phyloP scores from a whole-genome alignment of 1,284 basidiomycete species.

The Ustilago nuda region DNA sequence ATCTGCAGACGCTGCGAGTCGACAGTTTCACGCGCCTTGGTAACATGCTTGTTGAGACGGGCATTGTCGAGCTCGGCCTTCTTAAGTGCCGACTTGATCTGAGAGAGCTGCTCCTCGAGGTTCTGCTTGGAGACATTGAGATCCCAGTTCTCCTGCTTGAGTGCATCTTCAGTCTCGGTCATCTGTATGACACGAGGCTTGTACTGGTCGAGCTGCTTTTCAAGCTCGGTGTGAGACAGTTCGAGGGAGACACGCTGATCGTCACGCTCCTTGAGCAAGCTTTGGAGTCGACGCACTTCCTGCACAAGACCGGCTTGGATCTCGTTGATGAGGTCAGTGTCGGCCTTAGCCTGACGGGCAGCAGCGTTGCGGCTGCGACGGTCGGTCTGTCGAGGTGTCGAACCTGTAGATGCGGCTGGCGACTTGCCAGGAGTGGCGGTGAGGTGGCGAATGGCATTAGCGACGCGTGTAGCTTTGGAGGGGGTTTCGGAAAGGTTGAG shows the following conservation, averaged over 20 bases:
- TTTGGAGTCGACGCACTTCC: constrained; percentile 59
- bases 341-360: constrained; percentile 54
- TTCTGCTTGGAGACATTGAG: constrained; percentile 93
- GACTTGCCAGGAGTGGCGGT: constrained; percentile 44
- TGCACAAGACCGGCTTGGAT: constrained; percentile 60
- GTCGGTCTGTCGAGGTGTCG: constrained; percentile 50
- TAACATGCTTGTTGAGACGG: constrained; percentile 80
- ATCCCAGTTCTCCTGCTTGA: constrained; percentile 98
- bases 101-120: constrained; percentile 78
- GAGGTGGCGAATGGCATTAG: constrained; percentile 45
- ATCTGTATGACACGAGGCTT: constrained; percentile 60
- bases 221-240: constrained; percentile 48
- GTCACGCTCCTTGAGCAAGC: constrained; percentile 58
- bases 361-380: constrained; percentile 59
- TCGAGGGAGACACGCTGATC: constrained; percentile 50
- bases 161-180: constrained; percentile 73
- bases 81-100: constrained; percentile 76
- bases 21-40: constrained; percentile 78
- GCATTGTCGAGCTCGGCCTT: constrained; percentile 86
- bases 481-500: constrained; percentile 34
- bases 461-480: constrained; percentile 45
- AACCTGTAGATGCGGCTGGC: constrained; percentile 27
- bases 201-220: constrained; percentile 60
- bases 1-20: constrained; percentile 88
- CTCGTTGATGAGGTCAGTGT: constrained; percentile 61